Evolutionary conservation across 2,329 filamentous ascomycete species (phyloP), one percentile per base, ranked within the genome.

Genomic region (Ophiocordyceps camponoti-leonardi): DNA sequence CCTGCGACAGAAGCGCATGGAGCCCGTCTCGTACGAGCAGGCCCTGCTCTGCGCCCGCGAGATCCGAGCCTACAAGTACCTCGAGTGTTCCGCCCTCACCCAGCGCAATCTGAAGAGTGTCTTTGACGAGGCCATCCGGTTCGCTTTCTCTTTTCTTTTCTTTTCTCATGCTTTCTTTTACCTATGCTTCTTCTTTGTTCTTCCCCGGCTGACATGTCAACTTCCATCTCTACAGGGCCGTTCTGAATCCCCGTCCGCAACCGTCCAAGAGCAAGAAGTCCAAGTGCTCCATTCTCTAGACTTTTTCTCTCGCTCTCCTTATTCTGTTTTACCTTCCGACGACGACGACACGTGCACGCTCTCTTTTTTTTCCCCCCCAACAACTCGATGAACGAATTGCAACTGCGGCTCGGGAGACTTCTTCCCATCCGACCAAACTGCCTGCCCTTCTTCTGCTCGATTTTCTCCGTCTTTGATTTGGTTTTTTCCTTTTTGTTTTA

Each of bases 81-180:
- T 96, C 40, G 92, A 98, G 68, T 98, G 92, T 69, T 96, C 92
- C 45, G 92, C 92, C 43, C 71, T 98, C 54, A 98, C 92, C 35
- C 92, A 96, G 71, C 75, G 90, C 59, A 95, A 95, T 65, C 67
- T 98, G 56, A 98, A 98, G 80, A 94, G 86, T 58, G 92, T 98
- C 43, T 98, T 98, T 61, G 92, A 98, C 60, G 90, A 95, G 67
- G 92, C 92, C 31, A 98, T 98, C 61, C 82, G 92, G 92, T 96
- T 44, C 40, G 23, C 20, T 7, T 19, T 20, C 20, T 12, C 10
- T 26, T 14, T 12, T 19, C 8, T 2, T 11, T 16, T 30, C 22
- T 5, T 19, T 13, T 10, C 19, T 41, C 14, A n/a, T n/a, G n/a
- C n/a, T n/a, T n/a, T n/a, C n/a, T n/a, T n/a, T n/a, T n/a, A n/a